Evolutionary conservation across 208 protist species (phyloP).

Genomic region (Balamuthia mandrillaris): DNA sequence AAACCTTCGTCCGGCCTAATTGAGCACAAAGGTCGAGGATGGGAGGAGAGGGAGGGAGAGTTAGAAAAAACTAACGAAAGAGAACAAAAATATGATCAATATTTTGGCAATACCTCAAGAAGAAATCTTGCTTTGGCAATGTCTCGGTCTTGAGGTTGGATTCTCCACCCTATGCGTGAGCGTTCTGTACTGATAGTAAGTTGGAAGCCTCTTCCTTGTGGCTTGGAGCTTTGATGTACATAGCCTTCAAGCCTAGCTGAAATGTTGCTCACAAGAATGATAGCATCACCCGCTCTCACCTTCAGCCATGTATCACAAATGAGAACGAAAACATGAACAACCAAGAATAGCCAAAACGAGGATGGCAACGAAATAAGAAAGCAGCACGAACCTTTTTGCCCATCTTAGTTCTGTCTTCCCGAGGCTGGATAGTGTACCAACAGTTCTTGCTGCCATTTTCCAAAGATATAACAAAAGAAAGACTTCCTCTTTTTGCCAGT

Average conservation of each 20-base stretch:
- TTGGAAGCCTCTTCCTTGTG: conserved; percentile 2
- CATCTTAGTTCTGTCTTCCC: background rate
- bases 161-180: conserved; percentile 21
- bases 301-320: too few relatives aligned
- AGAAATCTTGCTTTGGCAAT: background rate
- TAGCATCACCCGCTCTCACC: background rate
- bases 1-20: background rate
- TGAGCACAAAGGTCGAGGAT: too few relatives aligned
- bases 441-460: conserved; percentile 39
- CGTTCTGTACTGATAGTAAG: background rate
- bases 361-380: background rate
- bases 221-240: conserved; percentile 7
- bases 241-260: conserved; percentile 5
- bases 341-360: background rate
- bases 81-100: too few relatives aligned
- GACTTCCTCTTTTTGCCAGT: too few relatives aligned
- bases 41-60: too few relatives aligned
- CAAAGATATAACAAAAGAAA: conserved; percentile 17
- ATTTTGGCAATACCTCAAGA: background rate
- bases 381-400: conserved; percentile 3
- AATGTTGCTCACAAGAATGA: conserved; percentile 16
- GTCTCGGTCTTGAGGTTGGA: background rate
- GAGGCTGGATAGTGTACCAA: conserved; percentile 32
- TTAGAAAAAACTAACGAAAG: too few relatives aligned
- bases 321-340: background rate